phyloP scores from a whole-genome alignment of 2,329 filamentous ascomycete genomes.

The Aspergillus sergii region DNA sequence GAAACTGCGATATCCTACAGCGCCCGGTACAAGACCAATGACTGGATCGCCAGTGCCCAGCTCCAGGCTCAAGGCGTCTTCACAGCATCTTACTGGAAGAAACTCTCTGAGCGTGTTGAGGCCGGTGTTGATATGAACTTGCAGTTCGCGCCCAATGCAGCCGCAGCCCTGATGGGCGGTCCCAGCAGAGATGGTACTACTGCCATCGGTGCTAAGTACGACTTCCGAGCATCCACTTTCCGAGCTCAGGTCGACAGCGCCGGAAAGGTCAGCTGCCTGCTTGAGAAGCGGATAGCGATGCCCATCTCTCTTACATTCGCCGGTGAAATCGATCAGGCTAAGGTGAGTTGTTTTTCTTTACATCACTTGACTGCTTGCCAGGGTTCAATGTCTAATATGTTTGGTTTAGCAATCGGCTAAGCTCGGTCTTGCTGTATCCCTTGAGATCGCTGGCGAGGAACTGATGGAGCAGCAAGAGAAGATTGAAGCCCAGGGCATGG shows the following conservation, averaged over 20 bases:
- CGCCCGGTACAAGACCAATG: constrained; percentile 83
- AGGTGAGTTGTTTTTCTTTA: constrained; percentile 64
- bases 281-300: constrained; percentile 94
- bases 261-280: constrained; percentile 86
- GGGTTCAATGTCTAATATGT: constrained; percentile 19
- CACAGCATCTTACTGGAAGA: constrained; percentile 91
- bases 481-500: constrained; percentile 45
- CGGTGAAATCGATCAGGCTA: constrained; percentile 92
- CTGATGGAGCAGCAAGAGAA: constrained; percentile 80
- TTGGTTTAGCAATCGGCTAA: constrained; percentile 81
- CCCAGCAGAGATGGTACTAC: constrained; percentile 84
- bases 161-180: constrained; percentile 73
- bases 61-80: constrained; percentile 85
- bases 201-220: constrained; percentile 94
- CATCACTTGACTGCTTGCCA: background rate
- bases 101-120: constrained; percentile 90
- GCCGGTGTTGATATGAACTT: constrained; percentile 94
- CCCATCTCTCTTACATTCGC: constrained; percentile 93
- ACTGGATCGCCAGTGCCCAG: constrained; percentile 93
- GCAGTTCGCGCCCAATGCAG: constrained; percentile 69
- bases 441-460: constrained; percentile 82
- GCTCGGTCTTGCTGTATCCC: constrained; percentile 89
- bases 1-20: constrained; percentile 89
- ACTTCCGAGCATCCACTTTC: constrained; percentile 95
- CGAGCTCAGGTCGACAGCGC: constrained; percentile 93